Evolutionary conservation across 2,329 filamentous ascomycete species (phyloP), one percentile per base, ranked within the genome.

Genomic region (Botrytis squamosa): DNA sequence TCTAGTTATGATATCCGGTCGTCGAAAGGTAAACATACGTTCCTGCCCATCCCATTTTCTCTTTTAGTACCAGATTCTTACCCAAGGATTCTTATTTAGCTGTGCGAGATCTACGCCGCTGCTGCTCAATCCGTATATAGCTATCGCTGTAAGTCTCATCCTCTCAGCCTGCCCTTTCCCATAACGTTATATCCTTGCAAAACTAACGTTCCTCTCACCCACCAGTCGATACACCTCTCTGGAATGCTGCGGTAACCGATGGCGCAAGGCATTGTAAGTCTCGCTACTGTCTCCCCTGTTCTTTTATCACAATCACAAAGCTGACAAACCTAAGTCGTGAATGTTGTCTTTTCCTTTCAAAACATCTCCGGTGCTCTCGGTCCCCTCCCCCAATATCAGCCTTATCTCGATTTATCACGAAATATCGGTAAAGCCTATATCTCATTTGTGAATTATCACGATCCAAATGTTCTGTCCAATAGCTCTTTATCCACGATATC

Each of bases 331-430:
- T 16, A 33, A 71, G 69, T 86, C 71, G 82, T 83, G 76, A 86
- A 87, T 67, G 85, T 86, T 0, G 84, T 85, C 3, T 87, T 85
- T 77, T 84, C 82, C 75, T 87, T 87, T 77, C 84, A 87, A 77
- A 87, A 87, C 72, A 85, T 86, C 64, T 83, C 82, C 1, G 85
- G 85, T 0, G 74, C 83, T 38, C 78, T 87, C n/a, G 85, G 85
- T 0, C 83, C 85, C 0, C 82, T 85, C 36, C 85, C 85, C 0
- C 75, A 82, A 68, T 84, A 82, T 46, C 83, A 85, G 65, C 80
- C 78, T 36, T 82, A 85, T 60, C 76, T 74, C 0, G 59, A 73
- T 29, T 65, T 82, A 25, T 78, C 76, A n/a, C 75, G 74, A 12
- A 74, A 75, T 16, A 79, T 79, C 36, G 78, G 78, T 9, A 72